A percentile compares a stretch with the other conserved stretches of the same genome.
These are phyloP conservation scores for Solanum commersonii DNA, from an alignment of 257 asterid genomes.

Conservation along the genomic window DNA sequence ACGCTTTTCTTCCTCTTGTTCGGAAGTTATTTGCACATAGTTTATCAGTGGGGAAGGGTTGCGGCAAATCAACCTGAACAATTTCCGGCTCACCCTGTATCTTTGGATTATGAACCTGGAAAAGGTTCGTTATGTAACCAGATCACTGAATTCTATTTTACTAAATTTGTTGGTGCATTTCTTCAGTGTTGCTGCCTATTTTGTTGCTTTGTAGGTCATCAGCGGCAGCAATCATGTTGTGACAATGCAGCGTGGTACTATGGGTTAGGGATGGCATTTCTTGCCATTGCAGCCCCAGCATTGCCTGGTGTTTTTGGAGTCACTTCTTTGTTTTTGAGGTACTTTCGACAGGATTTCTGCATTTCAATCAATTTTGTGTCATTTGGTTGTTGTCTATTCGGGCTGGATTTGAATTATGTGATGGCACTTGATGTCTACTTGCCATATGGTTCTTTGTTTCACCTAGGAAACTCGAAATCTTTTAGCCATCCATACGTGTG, in stretches of 20 bases:
- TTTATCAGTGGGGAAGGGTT: slow-evolving; percentile 60
- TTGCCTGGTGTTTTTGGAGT: slow-evolving; percentile 72
- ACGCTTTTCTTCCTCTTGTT: slow-evolving; percentile 61
- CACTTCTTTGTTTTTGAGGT: slow-evolving; percentile 78
- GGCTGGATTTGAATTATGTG: neutral
- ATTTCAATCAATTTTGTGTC: neutral
- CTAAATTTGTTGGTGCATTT: neutral
- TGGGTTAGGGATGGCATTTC: slow-evolving; percentile 69
- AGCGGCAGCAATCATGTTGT: slow-evolving; percentile 55
- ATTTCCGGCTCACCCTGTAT: slow-evolving; percentile 26
- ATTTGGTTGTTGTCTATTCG: neutral
- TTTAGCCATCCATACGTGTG: neutral
- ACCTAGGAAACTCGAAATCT: neutral
- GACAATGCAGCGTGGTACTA: slow-evolving; percentile 58
- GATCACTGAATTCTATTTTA: neutral
- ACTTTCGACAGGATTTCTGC: neutral
- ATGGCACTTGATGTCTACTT: neutral
- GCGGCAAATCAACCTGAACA: slow-evolving; percentile 44
- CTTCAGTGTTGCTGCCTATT: neutral
- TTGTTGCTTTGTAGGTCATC: slow-evolving; percentile 51
- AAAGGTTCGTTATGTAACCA: slow-evolving; percentile 46
- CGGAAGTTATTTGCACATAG: slow-evolving; percentile 61
- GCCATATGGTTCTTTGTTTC: neutral
- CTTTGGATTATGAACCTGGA: slow-evolving; percentile 61
- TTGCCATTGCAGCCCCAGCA: slow-evolving; percentile 71